Base-by-base conservation (phyloP, 495 filamentous ascomycete species). In the Xylaria venustula region DNA sequence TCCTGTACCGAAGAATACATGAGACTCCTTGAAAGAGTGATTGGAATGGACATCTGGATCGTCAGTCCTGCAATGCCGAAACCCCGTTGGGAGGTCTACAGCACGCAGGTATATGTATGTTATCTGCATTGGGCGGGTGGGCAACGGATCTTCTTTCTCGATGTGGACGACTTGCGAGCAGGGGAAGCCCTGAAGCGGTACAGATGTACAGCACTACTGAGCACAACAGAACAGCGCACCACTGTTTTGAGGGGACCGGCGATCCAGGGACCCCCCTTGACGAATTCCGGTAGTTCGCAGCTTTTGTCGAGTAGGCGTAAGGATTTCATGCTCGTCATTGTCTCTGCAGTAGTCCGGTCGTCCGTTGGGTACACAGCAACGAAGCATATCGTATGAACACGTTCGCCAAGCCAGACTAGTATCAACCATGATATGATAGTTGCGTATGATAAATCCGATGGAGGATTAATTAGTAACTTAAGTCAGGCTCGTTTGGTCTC, bases 261-360 rank as follows among this genome's bases (percentile, higher is more conserved):
- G 52, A 54, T 54, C 52, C 37, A 40, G 25, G 20, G 17, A 40
- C 5, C 40, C 40, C 25, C n/a, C 6, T n/a, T 4, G 22, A 28
- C 32, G 32, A 28, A n/a, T 17, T 55, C 20, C 32, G 40, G 40
- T n/a, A 32, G 20, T 22, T 44, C 9, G 53, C 26, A 42, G 22
- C n/a, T 14, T 3, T 34, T 9, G n/a, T 55, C 40, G 17, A 17
- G 17, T 15, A 8, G 25, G 26, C 26, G 40, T 22, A 55, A n/a
- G 53, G 40, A 45, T 55, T 34, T 54, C 53, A 55, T 45, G 53
- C 26, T 55, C 40, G 26, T 22, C 53, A 55, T 55, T 34, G 9
- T n/a, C 17, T 14, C 17, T 34, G 53, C 40, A 55, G 22, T 32
- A 45, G 25, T 22, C 42, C 22, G 14, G 42, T 1, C 19, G n/a